These are phyloP conservation scores for Daldinia sp. DNA, from an alignment of 2,329 filamentous ascomycete genomes.

Conservation along the genomic window DNA sequence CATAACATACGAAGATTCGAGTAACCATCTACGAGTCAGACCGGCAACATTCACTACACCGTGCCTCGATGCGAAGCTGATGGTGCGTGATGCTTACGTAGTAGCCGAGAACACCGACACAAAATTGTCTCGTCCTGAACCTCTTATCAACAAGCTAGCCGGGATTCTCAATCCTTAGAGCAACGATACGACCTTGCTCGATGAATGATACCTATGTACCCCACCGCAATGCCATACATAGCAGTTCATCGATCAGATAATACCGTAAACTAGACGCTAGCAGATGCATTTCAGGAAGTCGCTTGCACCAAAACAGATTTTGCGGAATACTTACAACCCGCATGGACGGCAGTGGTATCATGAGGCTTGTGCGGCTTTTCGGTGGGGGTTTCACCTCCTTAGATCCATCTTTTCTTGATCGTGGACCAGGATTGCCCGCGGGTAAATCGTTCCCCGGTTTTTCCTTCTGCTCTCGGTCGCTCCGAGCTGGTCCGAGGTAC, in stretches of 20 bases:
- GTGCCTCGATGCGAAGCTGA: constrained; percentile 17
- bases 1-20: constrained; percentile 5
- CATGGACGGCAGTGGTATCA: constrained; percentile 15
- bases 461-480: constrained; percentile 32
- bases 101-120: constrained; percentile 11
- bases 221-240: background rate
- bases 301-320: constrained; percentile 17
- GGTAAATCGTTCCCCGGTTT: constrained; percentile 27
- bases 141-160: constrained; percentile 14
- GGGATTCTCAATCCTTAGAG: constrained; percentile 9
- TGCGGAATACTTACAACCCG: constrained; percentile 24
- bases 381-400: constrained; percentile 28
- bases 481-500: constrained; percentile 38
- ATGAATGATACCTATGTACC: background rate
- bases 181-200: constrained; percentile 7
- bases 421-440: constrained; percentile 27
- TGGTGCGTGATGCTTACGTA: constrained; percentile 9
- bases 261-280: background rate
- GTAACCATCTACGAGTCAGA: constrained; percentile 22
- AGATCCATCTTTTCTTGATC: constrained; percentile 27
- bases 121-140: constrained; percentile 15
- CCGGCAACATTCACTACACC: constrained; percentile 14
- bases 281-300: background rate
- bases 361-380: constrained; percentile 16
- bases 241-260: constrained; percentile 13